A percentile compares a stretch with the other conserved stretches of the same genome.
phyloP scores from a whole-genome alignment of 2,329 filamentous ascomycete genomes.

The Knoxdaviesia capensis region DNA sequence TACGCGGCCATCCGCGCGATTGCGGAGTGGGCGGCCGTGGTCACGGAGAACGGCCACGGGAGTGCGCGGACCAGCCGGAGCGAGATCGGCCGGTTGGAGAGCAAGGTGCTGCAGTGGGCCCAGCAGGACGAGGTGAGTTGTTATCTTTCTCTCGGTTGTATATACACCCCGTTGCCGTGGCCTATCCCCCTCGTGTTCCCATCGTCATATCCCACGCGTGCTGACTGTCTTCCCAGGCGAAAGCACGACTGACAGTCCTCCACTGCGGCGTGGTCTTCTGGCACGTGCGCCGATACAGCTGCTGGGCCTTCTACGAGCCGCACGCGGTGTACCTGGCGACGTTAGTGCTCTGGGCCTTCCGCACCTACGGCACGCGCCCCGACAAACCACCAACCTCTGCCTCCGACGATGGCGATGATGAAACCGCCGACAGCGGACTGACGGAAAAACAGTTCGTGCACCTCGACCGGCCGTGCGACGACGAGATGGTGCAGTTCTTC shows the following conservation, averaged over 20 bases:
- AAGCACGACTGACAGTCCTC: conserved; percentile 21
- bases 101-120: conserved; percentile 15
- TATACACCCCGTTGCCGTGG: too few species aligned
- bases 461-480: too few species aligned
- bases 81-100: conserved; percentile 4
- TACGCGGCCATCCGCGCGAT: conserved; percentile 6
- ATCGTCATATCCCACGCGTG: conserved; percentile 5
- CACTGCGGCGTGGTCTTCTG: conserved; percentile 24
- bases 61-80: too few species aligned
- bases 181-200: too few species aligned
- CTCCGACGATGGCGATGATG: too few species aligned
- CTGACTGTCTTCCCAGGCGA: conserved; percentile 11
- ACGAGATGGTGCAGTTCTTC: too few species aligned
- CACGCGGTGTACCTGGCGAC: conserved; percentile 17
- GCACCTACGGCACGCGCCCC: conserved; percentile 5
- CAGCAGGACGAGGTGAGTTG: conserved; percentile 9
- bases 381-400: too few species aligned
- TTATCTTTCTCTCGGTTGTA: neutral
- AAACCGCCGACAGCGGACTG: too few species aligned
- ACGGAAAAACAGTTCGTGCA: too few species aligned
- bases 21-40: conserved; percentile 21
- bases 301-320: conserved; percentile 18
- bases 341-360: conserved; percentile 19
- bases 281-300: conserved; percentile 23
- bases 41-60: conserved; percentile 11